phyloP scores from a whole-genome alignment of 2,329 filamentous ascomycete genomes.

The Aspergillus thermomutatus region DNA sequence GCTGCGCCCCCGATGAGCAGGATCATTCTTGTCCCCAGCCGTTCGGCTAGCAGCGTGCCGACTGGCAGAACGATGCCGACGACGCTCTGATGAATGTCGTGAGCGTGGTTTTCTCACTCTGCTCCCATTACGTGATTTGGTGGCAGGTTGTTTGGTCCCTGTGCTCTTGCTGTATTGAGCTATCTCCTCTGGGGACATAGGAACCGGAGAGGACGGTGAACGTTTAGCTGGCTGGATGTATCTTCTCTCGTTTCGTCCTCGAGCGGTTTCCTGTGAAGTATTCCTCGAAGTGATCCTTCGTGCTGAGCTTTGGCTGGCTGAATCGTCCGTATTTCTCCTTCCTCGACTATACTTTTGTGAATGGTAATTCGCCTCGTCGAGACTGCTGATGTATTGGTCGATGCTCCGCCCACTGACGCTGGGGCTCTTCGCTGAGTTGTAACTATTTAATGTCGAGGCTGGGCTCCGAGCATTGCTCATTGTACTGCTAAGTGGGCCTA shows the following conservation, averaged over 20 bases:
- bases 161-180: conserved; percentile 43
- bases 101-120: conserved; percentile 50
- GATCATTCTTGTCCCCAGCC: conserved; percentile 25
- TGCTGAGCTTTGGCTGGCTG: conserved; percentile 46
- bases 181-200: conserved; percentile 89
- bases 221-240: conserved; percentile 74
- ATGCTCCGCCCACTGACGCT: conserved; percentile 63
- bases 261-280: conserved; percentile 58
- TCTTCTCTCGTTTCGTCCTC: conserved; percentile 63
- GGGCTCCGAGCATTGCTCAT: conserved; percentile 43
- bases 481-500: conserved; percentile 51
- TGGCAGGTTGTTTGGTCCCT: conserved; percentile 48
- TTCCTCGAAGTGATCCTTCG: conserved; percentile 55
- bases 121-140: conserved; percentile 41
- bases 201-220: conserved; percentile 86
- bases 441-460: conserved; percentile 43
- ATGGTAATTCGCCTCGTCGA: conserved; percentile 72
- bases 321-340: conserved; percentile 41
- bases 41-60: conserved; percentile 39
- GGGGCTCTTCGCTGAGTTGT: conserved; percentile 52
- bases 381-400: conserved; percentile 81
- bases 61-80: conserved; percentile 41
- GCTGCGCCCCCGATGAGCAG: conserved; percentile 56
- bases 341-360: conserved; percentile 54
- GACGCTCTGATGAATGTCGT: conserved; percentile 24